A percentile compares a stretch with the other conserved stretches of the same genome.
phyloP scores from a whole-genome alignment of 331 rosid genomes.

The Phaseolus coccineus region DNA sequence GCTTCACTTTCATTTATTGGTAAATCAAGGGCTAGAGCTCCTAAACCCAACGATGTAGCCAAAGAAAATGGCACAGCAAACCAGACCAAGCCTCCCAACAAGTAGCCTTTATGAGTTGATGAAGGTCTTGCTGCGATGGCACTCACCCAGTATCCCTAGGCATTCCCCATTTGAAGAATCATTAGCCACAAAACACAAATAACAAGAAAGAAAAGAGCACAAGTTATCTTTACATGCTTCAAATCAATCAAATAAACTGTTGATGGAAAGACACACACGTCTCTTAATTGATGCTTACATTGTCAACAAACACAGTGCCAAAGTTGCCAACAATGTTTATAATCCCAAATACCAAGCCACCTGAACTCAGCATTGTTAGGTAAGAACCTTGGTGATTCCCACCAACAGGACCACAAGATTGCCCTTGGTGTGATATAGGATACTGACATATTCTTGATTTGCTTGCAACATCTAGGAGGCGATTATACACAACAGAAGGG shows the following conservation, averaged over 20 bases:
- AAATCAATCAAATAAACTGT: conserved; percentile 37
- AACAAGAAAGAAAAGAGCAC: neutral
- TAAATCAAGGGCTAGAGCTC: conserved; percentile 92
- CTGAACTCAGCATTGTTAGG: conserved; percentile 90
- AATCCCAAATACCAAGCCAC: conserved; percentile 87
- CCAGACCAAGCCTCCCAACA: conserved; percentile 97
- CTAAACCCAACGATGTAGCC: conserved; percentile 89
- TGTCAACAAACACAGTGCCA: conserved; percentile 94
- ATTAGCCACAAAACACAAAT: conserved; percentile 4
- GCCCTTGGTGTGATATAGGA: conserved; percentile 83
- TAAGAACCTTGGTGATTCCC: conserved; percentile 89
- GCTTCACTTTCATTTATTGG: conserved; percentile 83
- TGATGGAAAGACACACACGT: neutral
- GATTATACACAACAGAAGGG: conserved; percentile 70
- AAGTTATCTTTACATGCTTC: neutral
- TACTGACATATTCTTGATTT: conserved; percentile 75
- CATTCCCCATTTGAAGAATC: conserved; percentile 41
- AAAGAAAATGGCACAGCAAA: conserved; percentile 97
- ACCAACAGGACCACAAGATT: conserved; percentile 92
- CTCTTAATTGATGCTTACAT: conserved; percentile 58
- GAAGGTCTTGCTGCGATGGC: conserved; percentile 98
- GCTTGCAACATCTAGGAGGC: conserved; percentile 73
- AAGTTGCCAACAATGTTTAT: conserved; percentile 91
- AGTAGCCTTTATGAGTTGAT: conserved; percentile 93
- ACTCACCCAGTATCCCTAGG: conserved; percentile 96